Percentiles rank a stretch among this genome's conserved stretches.
These are phyloP conservation scores for Cercospora brassicicola DNA, from an alignment of 2,329 filamentous ascomycete species.

Conservation along the genomic window DNA sequence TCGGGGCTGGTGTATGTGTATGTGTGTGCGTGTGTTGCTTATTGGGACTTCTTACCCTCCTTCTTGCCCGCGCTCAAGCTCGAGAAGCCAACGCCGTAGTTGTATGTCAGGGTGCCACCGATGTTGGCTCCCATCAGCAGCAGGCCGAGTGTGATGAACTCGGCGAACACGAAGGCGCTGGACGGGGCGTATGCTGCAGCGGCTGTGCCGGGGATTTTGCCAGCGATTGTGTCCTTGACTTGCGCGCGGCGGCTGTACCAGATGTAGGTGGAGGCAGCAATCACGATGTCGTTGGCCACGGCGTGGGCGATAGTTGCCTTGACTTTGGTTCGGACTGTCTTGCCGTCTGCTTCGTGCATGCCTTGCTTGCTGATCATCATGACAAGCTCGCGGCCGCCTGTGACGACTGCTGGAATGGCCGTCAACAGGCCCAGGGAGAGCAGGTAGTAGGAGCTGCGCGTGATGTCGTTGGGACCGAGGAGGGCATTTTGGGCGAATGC, in stretches of 20 bases:
- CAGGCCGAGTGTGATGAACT: slow-evolving; percentile 39
- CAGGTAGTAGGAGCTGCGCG: slow-evolving; percentile 47
- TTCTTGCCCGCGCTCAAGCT: slow-evolving; percentile 33
- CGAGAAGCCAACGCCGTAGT: slow-evolving; percentile 49
- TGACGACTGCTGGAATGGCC: slow-evolving; percentile 38
- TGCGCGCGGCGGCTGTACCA: slow-evolving; percentile 45
- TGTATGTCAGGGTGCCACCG: slow-evolving; percentile 48
- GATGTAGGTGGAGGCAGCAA: slow-evolving; percentile 44
- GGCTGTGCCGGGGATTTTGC: slow-evolving; percentile 31
- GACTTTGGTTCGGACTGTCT: slow-evolving; percentile 43
- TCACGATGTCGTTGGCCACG: slow-evolving; percentile 45
- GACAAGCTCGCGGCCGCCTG: slow-evolving; percentile 42
- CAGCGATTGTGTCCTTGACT: slow-evolving; percentile 29
- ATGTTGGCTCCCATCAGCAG: slow-evolving; percentile 46
- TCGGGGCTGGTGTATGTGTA: neutral
- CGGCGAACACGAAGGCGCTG: slow-evolving; percentile 42
- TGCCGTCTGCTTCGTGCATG: slow-evolving; percentile 41
- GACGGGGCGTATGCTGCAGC: slow-evolving; percentile 40
- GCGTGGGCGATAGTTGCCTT: slow-evolving; percentile 47
- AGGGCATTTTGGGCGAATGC: slow-evolving; percentile 35
- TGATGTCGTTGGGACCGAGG: slow-evolving; percentile 40
- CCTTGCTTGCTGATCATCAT: slow-evolving; percentile 48
- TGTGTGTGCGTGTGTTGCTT: neutral
- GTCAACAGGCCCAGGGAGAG: slow-evolving; percentile 44
- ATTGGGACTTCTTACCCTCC: slow-evolving; percentile 21